Evolutionary conservation across 768 basidiomycete species (phyloP), one percentile per base, ranked within the genome.

Genomic region (Tubosaeta sp.): DNA sequence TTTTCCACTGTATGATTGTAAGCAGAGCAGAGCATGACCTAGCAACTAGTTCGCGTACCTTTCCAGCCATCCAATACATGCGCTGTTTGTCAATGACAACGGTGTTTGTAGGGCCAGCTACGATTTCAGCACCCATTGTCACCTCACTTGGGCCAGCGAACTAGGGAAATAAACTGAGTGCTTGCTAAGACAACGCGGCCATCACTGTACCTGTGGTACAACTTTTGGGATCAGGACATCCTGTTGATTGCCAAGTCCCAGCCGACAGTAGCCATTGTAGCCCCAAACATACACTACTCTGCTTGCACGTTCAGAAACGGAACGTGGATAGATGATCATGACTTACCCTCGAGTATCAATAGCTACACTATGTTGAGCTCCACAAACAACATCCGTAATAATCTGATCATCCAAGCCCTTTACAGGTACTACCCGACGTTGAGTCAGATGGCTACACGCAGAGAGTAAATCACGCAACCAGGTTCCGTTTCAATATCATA

Each of bases 21-120:
- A 49, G 26, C 19, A 50, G 39, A 33, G 16, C 43, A 44, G 46
- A 51, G 17, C 5, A 37, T 19, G 25, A 51, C 31, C 34, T 32
- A 5, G 48, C 29, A 37, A 46, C 48, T 34, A 46, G 26, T 51
- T 6, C 31, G 47, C 65, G 60, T 58, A 81, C 86, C 76, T 87
- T 93, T 34, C 86, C 89, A 39, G 86, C 87, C 83, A 87, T 88
- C 78, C 79, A 94, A 62, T 83, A 91, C 83, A 92, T 89, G n/a
- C 80, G 77, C 61, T 91, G 86, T 44, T 79, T 83, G 65, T 95
- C 93, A 35, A 93, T 75, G 26, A 92, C 86, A 7, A 88, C 81
- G n/a, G 85, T 86, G 68, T 82, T 91, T 6, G 91, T 77, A 0
- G 91, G 90, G 14, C 95, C 95, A 22, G 90, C 89, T 10, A 79